These are phyloP conservation scores for Aspergillus nidulans DNA, from an alignment of 495 filamentous ascomycete genomes.

Conservation along the genomic window DNA sequence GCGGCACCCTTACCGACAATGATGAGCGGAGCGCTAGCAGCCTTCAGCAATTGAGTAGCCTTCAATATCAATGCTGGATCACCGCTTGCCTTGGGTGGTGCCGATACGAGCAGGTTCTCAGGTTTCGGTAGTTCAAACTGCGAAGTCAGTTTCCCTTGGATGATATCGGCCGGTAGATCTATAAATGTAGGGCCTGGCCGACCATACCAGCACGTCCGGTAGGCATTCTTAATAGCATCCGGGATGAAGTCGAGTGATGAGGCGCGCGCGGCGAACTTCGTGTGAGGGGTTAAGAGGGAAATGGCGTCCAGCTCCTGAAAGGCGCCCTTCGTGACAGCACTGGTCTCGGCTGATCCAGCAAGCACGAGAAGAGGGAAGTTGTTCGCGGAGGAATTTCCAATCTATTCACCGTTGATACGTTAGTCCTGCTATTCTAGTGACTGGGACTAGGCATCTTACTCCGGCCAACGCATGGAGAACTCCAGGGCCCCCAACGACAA, in stretches of 20 bases:
- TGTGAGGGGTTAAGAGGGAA: slow-evolving; percentile 53
- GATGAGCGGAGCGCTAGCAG: slow-evolving; percentile 51
- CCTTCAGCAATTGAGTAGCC: slow-evolving; percentile 44
- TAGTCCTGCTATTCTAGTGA: neutral
- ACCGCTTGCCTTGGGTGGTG: slow-evolving; percentile 39
- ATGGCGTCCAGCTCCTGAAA: slow-evolving; percentile 63
- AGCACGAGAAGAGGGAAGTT: slow-evolving; percentile 57
- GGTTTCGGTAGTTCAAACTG: slow-evolving; percentile 13
- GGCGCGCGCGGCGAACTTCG: slow-evolving; percentile 52
- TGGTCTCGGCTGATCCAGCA: slow-evolving; percentile 53
- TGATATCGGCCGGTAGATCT: slow-evolving; percentile 59
- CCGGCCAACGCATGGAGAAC: slow-evolving; percentile 61
- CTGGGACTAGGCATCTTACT: slow-evolving; percentile 24
- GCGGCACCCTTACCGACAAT: slow-evolving; percentile 61
- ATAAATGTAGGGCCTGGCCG: slow-evolving; percentile 56
- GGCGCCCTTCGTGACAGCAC: slow-evolving; percentile 50
- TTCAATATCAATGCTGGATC: slow-evolving; percentile 41
- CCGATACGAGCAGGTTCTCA: slow-evolving; percentile 23
- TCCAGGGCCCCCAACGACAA: slow-evolving; percentile 63
- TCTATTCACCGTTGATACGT: slow-evolving; percentile 22
- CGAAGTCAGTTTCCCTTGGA: slow-evolving; percentile 38
- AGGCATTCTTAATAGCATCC: slow-evolving; percentile 49
- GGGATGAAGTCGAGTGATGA: slow-evolving; percentile 48
- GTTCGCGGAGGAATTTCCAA: slow-evolving; percentile 55
- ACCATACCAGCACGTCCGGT: slow-evolving; percentile 53